Evolutionary conservation across 306 rosid genomes (phyloP), one percentile per base, ranked within the genome.

Genomic region (Boehmeria nivea): DNA sequence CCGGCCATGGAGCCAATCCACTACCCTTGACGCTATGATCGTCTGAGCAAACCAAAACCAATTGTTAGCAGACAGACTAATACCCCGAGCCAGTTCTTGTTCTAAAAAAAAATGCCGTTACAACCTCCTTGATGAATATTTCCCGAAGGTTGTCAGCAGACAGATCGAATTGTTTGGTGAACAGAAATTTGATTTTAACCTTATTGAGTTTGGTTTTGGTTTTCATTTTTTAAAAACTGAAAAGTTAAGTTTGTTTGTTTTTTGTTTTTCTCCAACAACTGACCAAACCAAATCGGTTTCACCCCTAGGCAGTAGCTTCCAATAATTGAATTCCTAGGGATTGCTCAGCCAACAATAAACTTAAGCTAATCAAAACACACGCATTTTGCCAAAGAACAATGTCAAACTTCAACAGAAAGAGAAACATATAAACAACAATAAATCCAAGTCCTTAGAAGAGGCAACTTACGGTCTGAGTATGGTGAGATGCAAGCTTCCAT

Each of bases 1-100:
- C 78, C n/a, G 94, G 99, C 95, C 96, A 91, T 40, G 89, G 96
- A 65, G 95, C 89, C 75, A 85, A 74, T 49, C 89, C 96, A 69
- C 95, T 85, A 27, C 99, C 99, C 73, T 75, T 77, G 54, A 51
- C 85, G 74, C 25, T 77, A 38, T 83, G 69, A 66, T 82, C 86
- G 74, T 71, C 99, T 91, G 84, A 69, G 67, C 54, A 59, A 62
- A 68, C 56, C 70, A 60, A 51, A 56, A 44, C 46, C n/a, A 70
- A 45, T 43, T 43, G 59, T 54, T 18, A 60, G 54, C 54, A 8
- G 33, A 47, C 48, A 13, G 55, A 60, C 61, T 51, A 25, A 8
- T 13, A n/a, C n/a, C n/a, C n/a, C n/a, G n/a, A n/a, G n/a, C 25
- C 21, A 46, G 20, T 18, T 52, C 47, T 56, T 24, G 48, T 52